phyloP scores from a whole-genome alignment of 192 early-diverging fungal genomes.

The Entomortierella beljakovae region DNA sequence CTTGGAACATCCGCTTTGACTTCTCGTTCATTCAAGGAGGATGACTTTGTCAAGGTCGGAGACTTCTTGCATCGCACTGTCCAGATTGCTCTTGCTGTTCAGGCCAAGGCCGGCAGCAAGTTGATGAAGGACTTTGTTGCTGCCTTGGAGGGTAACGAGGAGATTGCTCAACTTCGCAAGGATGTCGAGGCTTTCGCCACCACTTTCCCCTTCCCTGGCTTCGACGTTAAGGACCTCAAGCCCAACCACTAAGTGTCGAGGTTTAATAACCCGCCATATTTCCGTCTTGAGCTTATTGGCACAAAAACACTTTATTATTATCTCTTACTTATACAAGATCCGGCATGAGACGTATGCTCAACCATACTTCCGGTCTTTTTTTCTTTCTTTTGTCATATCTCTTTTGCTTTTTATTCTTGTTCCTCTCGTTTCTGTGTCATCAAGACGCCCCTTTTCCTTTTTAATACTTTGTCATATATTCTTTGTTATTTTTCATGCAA shows the following conservation, averaged over 20 bases:
- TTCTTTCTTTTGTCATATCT: not conserved
- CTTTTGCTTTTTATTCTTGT: not conserved
- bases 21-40: constrained; percentile 95
- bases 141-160: constrained; percentile 79
- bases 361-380: constrained; percentile 22
- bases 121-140: constrained; percentile 98
- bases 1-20: constrained; percentile 96
- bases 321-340: not conserved
- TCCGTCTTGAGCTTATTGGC: constrained; percentile 1
- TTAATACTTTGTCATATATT: constrained; percentile 15
- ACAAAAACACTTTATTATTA: constrained; percentile 10
- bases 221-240: constrained; percentile 29
- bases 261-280: not conserved
- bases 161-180: constrained; percentile 84
- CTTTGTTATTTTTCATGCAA: constrained; percentile 52
- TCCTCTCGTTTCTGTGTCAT: constrained; percentile 10
- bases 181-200: constrained; percentile 95
- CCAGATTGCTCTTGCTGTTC: constrained; percentile 88
- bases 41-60: constrained; percentile 96
- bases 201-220: constrained; percentile 97
- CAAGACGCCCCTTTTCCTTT: constrained; percentile 14
- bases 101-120: constrained; percentile 88
- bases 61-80: constrained; percentile 96
- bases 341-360: constrained; percentile 37
- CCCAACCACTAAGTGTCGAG: constrained; percentile 42